Base-by-base conservation (phyloP, 352 stramenopile species). In the Phytophthora rubi region DNA sequence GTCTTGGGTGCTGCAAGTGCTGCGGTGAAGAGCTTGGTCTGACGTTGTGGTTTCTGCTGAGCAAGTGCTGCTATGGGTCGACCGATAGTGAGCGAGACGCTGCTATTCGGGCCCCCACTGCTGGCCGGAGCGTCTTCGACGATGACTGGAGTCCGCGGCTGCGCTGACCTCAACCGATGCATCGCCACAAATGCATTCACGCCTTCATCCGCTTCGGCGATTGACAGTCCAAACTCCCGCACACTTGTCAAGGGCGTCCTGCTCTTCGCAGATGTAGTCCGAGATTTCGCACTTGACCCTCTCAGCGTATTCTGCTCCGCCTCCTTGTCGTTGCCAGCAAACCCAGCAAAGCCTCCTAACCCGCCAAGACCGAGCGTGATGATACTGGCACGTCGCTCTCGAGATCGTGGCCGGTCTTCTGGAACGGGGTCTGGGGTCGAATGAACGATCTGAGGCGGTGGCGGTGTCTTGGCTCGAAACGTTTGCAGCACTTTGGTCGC, bases 351-450 rank as follows among this genome's bases (percentile, higher is more conserved):
- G 7, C 45, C 32, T 18, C 39, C 52, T 16, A 78, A 44, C 8
- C 49, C 68, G 13, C 61, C 53, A 6, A 63, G 62, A 16, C 42
- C 61, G 21, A 76, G 66, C 15, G 55, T 66, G n/a, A 82, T 65
- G 23, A 68, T 59, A 68, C 76, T 82, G 8, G 74, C 59, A 1
- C 69, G 70, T 7, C 68, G 62, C 16, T 77, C 59, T 62, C 62
- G 26, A 45, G 55, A 69, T 0, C 55, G 18, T 7, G 49, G 33
- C 28, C 49, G 52, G 3, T 75, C 37, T 21, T 75, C 60, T 15
- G 23, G 13, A 16, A 55, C 16, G 2, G 32, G 15, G 0, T 67
- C 33, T 28, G 52, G 10, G 10, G 15, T 2, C 26, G 45, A 48
- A 26, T 61, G 37, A n/a, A 37, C 8, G 12, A 60, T 44, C 23